Conservation (phyloP, 768 basidiomycete species). For the Mycena latifolia region DNA sequence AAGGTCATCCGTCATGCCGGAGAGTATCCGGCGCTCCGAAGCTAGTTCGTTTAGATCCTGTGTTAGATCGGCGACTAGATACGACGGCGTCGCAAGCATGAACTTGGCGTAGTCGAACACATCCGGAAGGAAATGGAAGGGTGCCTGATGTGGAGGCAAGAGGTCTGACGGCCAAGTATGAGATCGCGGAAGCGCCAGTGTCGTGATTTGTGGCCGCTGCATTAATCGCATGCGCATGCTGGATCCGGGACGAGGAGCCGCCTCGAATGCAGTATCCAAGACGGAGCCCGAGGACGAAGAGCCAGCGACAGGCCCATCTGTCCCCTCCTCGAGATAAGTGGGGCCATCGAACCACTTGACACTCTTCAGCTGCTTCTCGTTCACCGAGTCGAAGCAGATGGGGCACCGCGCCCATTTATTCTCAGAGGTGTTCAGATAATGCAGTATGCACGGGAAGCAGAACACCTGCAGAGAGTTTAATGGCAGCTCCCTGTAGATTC, state of each 20-base stretch:
- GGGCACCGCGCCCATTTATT: conserved; percentile 95
- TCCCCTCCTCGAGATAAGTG: conserved; percentile 46
- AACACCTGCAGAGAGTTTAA: conserved; percentile 71
- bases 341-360: conserved; percentile 90
- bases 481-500: conserved; percentile 27
- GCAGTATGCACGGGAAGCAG: conserved; percentile 95
- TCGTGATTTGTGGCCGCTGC: conserved; percentile 94
- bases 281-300: conserved; percentile 55
- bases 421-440: conserved; percentile 87
- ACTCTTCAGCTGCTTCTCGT: conserved; percentile 89
- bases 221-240: conserved; percentile 88
- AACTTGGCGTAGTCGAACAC: conserved; percentile 90
- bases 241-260: conserved; percentile 65
- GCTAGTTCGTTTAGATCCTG: conserved; percentile 80
- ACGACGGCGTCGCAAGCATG: conserved; percentile 94
- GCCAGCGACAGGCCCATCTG: conserved; percentile 44
- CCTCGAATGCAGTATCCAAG: conserved; percentile 46
- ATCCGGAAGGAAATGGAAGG: conserved; percentile 96
- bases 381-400: conserved; percentile 95
- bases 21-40: conserved; percentile 74
- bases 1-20: conserved; percentile 80
- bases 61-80: conserved; percentile 81
- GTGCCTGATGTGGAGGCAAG: conserved; percentile 90
- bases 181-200: conserved; percentile 93
- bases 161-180: conserved; percentile 95